Conservation (phyloP, 2,329 filamentous ascomycete species). For the Fusarium praegraminearum region DNA sequence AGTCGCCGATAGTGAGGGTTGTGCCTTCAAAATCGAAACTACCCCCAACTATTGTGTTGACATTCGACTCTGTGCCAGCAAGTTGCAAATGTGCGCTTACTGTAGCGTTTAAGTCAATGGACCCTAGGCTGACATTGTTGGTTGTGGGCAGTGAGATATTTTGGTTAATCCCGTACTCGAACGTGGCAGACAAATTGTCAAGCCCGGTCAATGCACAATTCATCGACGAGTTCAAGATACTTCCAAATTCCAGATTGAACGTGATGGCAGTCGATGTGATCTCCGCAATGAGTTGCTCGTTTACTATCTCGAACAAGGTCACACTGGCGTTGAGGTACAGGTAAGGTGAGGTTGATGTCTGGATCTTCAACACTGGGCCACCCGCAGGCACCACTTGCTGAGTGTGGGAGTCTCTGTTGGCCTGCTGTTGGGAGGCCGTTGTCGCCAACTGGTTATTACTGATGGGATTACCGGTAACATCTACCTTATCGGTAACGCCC, state of each 20-base stretch:
- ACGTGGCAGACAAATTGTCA: neutral
- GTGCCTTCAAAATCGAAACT: constrained; percentile 1
- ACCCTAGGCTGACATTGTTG: neutral
- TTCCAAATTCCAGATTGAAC: neutral
- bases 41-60: neutral
- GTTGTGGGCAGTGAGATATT: neutral
- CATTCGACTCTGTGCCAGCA: no score
- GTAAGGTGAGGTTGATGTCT: neutral
- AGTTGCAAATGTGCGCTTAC: neutral
- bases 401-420: neutral
- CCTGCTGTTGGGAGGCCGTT: neutral
- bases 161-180: neutral
- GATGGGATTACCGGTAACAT: neutral
- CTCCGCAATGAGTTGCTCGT: neutral
- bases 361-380: neutral
- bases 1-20: neutral
- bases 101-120: neutral
- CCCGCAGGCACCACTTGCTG: neutral
- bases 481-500: neutral
- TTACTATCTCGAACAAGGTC: neutral
- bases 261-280: neutral
- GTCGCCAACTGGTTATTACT: constrained; percentile 6
- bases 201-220: neutral
- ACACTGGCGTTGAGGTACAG: neutral
- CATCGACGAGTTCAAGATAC: neutral